Evolutionary conservation across 768 basidiomycete genomes (phyloP).

Genomic region (Rhizopogon vinicolor): DNA sequence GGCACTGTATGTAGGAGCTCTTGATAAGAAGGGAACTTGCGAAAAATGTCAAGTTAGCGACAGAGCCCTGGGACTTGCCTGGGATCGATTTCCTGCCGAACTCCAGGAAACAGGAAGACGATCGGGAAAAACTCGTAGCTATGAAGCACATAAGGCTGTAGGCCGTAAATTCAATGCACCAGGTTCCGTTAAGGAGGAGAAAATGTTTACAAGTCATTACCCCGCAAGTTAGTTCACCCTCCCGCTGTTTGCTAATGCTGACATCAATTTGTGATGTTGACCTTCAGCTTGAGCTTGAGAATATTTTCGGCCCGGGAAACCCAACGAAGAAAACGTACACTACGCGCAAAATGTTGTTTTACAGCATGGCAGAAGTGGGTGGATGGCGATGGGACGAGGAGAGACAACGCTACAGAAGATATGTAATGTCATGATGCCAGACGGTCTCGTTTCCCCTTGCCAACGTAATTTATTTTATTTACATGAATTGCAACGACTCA

Average conservation of each 20-base stretch:
- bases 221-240: constrained; percentile 66
- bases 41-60: constrained; percentile 95
- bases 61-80: constrained; percentile 93
- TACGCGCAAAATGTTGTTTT: neutral
- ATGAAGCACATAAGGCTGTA: constrained; percentile 64
- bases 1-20: constrained; percentile 67
- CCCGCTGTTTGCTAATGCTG: neutral
- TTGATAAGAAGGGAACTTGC: constrained; percentile 98
- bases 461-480: no score
- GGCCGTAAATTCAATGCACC: constrained; percentile 39
- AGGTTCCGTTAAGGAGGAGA: constrained; percentile 26
- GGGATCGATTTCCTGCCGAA: constrained; percentile 96
- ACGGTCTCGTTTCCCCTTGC: no score
- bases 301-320: constrained; percentile 76
- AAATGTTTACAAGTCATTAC: constrained; percentile 93
- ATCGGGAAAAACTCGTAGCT: constrained; percentile 69
- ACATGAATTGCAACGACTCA: no score
- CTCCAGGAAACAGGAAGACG: constrained; percentile 93
- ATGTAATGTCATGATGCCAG: no score
- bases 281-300: no score
- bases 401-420: no score
- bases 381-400: no score
- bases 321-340: constrained; percentile 54
- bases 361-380: no score
- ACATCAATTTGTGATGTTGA: neutral